Conservation (phyloP, 306 rosid genomes). For the Phaseolus lunatus region DNA sequence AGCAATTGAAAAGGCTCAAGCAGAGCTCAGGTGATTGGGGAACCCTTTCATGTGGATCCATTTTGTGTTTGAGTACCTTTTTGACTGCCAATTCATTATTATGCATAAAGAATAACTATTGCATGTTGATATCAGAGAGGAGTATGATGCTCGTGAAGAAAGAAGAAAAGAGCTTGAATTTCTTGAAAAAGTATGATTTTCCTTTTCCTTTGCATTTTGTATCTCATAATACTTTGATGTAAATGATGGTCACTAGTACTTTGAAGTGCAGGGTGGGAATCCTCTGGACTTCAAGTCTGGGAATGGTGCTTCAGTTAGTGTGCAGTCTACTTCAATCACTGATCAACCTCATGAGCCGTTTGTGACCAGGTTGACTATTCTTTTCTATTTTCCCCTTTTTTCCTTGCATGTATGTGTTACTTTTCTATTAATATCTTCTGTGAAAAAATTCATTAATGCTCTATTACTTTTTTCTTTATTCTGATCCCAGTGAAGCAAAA, state of each 20-base stretch:
- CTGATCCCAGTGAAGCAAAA: conserved; percentile 74
- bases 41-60: conserved; percentile 34
- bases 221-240: conserved; percentile 27
- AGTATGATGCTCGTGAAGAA: conserved; percentile 84
- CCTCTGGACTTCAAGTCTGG: conserved; percentile 79
- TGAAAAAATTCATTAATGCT: conserved; percentile 8
- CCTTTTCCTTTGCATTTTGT: conserved; percentile 37
- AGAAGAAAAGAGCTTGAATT: conserved; percentile 87
- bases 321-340: conserved; percentile 86
- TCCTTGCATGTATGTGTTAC: conserved; percentile 8
- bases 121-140: conserved; percentile 67
- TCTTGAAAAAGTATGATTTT: conserved; percentile 78
- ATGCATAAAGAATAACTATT: conserved; percentile 30
- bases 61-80: conserved; percentile 30
- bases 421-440: conserved; percentile 26
- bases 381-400: neutral
- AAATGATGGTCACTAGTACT: conserved; percentile 32
- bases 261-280: conserved; percentile 79
- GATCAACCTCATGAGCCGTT: conserved; percentile 80
- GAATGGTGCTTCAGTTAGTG: conserved; percentile 78
- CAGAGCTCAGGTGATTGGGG: conserved; percentile 75
- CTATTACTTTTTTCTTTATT: conserved; percentile 26
- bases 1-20: conserved; percentile 87
- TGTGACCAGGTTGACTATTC: conserved; percentile 63
- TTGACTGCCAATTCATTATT: conserved; percentile 16